These are phyloP conservation scores for Cyclotella sp. DNA, from an alignment of 108 stramenopile genomes.

Conservation along the genomic window DNA sequence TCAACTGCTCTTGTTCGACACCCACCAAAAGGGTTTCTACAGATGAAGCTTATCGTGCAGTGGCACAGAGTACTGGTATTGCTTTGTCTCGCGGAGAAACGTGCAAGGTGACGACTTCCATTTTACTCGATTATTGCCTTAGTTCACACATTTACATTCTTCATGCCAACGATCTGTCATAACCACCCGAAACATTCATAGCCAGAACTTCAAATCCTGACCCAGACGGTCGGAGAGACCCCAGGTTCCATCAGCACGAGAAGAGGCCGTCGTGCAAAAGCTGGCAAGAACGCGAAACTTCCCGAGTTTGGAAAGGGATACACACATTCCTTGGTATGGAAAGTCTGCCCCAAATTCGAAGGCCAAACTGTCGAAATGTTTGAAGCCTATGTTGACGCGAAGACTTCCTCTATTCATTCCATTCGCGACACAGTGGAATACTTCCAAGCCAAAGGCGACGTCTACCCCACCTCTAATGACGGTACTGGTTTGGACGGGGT, in stretches of 20 bases:
- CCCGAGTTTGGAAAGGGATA: constrained; percentile 14
- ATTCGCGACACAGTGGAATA: constrained; percentile 29
- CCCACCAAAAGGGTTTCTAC: not conserved
- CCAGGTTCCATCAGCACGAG: not conserved
- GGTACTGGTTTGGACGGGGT: constrained; percentile 14
- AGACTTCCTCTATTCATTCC: constrained; percentile 7
- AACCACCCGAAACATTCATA: not conserved
- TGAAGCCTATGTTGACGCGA: constrained; percentile 28
- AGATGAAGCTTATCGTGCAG: constrained; percentile 3
- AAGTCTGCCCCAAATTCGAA: constrained; percentile 26
- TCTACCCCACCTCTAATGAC: constrained; percentile 31
- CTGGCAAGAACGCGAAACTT: not conserved
- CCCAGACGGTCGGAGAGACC: not conserved
- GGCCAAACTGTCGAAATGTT: constrained; percentile 22
- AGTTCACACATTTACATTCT: not conserved
- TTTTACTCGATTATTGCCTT: not conserved
- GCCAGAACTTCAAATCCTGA: constrained; percentile 23
- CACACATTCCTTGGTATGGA: constrained; percentile 18
- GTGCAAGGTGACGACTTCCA: not conserved
- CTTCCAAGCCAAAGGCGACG: constrained; percentile 24
- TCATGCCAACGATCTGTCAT: not conserved
- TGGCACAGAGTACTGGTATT: not conserved
- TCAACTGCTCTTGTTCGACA: not conserved
- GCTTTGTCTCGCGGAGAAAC: not conserved
- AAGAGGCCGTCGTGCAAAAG: not conserved